Evolutionary conservation across 306 rosid genomes (phyloP).

Genomic region (Betula pendula): DNA sequence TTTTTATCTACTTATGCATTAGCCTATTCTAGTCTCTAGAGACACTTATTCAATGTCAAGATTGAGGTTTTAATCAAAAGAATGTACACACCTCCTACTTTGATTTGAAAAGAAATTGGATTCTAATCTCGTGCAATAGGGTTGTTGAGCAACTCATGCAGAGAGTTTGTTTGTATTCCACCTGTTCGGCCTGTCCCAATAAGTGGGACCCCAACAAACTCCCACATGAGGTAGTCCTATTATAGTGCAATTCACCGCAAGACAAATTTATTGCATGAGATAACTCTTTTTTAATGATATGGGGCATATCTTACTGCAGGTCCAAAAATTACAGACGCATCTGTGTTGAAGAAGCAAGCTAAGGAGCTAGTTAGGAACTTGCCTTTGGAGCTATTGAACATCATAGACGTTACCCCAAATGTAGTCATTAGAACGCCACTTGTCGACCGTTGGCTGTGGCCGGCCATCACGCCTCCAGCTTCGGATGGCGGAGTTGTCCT

Average conservation of each 20-base stretch:
- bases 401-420: conserved; percentile 64
- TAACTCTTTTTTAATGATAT: background rate
- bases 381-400: conserved; percentile 54
- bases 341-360: conserved; percentile 61
- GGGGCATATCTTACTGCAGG: conserved; percentile 42
- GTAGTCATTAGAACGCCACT: conserved; percentile 66
- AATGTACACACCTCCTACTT: background rate
- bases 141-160: no score
- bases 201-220: no score
- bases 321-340: conserved; percentile 56
- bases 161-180: no score
- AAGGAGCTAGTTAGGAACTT: conserved; percentile 57
- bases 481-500: conserved; percentile 69
- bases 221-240: no score
- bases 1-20: background rate
- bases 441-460: conserved; percentile 93
- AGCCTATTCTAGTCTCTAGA: background rate
- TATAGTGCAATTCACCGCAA: no score
- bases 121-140: no score
- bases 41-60: background rate
- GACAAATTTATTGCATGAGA: no score
- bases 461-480: conserved; percentile 60
- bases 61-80: background rate
- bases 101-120: background rate
- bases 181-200: no score